phyloP scores from a whole-genome alignment of 2,329 filamentous ascomycete species.

The Trematosphaeria pertusa region DNA sequence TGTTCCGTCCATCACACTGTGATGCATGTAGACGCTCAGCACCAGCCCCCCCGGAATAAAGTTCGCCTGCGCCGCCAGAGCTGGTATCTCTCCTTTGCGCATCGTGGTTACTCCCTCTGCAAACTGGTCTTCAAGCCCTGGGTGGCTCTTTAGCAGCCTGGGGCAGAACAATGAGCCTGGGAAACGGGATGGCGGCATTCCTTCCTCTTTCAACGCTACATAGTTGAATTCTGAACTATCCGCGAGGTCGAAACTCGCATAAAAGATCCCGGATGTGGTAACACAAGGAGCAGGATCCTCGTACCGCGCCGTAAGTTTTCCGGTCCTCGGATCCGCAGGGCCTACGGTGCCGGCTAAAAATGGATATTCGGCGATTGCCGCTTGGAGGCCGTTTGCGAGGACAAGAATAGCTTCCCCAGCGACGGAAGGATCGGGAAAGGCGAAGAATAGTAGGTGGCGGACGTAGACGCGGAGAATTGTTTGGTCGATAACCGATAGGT shows the following conservation, averaged over 20 bases:
- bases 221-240: constrained; percentile 10
- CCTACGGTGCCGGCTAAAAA: constrained; percentile 24
- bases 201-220: constrained; percentile 9
- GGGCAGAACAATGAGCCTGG: constrained; percentile 13
- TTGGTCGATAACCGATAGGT: constrained; percentile 25
- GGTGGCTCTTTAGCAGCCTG: constrained; percentile 2
- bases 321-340: constrained; percentile 12
- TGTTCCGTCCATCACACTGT: constrained; percentile 27
- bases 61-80: constrained; percentile 28
- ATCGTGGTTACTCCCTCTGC: constrained; percentile 12
- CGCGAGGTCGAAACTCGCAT: constrained; percentile 2
- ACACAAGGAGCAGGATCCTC: constrained; percentile 15
- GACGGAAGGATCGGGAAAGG: constrained; percentile 18
- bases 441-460: constrained; percentile 23
- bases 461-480: constrained; percentile 23
- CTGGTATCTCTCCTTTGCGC: constrained; percentile 20
- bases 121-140: constrained; percentile 8
- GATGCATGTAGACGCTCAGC: constrained; percentile 34
- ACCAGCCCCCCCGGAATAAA: constrained; percentile 38
- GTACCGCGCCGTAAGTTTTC: constrained; percentile 19
- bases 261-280: constrained; percentile 14
- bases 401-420: constrained; percentile 16
- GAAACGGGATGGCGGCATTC: constrained; percentile 16
- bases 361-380: constrained; percentile 18
- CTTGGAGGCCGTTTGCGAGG: constrained; percentile 17